Conservation (phyloP, 2,329 filamentous ascomycete genomes). For the Curvularia lunata region DNA sequence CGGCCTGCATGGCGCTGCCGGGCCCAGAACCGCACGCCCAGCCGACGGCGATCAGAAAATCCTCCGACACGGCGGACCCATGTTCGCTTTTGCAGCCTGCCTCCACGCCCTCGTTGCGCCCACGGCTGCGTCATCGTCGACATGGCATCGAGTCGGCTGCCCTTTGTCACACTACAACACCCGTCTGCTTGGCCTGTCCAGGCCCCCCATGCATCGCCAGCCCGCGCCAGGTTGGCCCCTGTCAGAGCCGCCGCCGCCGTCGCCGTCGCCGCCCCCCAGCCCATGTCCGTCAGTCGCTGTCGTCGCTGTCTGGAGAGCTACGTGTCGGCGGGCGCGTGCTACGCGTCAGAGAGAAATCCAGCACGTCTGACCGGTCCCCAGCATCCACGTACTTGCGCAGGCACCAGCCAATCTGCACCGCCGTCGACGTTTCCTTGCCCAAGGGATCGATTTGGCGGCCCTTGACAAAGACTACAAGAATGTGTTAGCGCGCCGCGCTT, state of each 20-base stretch:
- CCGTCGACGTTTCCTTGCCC: conserved; percentile 49
- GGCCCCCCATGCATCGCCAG: not conserved
- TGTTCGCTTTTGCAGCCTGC: conserved; percentile 2
- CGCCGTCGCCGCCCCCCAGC: not conserved
- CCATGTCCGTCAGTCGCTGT: conserved; percentile 36
- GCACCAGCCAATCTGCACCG: conserved; percentile 55
- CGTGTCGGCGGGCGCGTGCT: conserved; percentile 47
- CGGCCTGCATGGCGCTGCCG: not conserved
- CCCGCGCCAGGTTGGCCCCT: not conserved
- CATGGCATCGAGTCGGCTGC: not conserved
- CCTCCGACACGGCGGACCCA: conserved; percentile 13
- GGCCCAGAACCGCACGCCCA: not conserved
- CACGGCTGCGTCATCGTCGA: not conserved
- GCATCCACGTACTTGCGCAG: conserved; percentile 55
- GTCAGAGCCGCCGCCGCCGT: not conserved
- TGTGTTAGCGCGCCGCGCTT: not conserved
- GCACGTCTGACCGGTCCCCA: conserved; percentile 52
- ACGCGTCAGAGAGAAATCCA: conserved; percentile 54
- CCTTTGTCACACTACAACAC: not conserved
- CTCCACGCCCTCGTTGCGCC: too few relatives aligned
- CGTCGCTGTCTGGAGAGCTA: conserved; percentile 41
- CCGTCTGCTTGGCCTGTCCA: too few relatives aligned
- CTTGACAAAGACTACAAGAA: conserved; percentile 49
- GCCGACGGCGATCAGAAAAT: conserved; percentile 14
- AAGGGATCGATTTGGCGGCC: conserved; percentile 53